phyloP scores from a whole-genome alignment of 2,329 filamentous ascomycete genomes.

The Pseudomassariella vexata region DNA sequence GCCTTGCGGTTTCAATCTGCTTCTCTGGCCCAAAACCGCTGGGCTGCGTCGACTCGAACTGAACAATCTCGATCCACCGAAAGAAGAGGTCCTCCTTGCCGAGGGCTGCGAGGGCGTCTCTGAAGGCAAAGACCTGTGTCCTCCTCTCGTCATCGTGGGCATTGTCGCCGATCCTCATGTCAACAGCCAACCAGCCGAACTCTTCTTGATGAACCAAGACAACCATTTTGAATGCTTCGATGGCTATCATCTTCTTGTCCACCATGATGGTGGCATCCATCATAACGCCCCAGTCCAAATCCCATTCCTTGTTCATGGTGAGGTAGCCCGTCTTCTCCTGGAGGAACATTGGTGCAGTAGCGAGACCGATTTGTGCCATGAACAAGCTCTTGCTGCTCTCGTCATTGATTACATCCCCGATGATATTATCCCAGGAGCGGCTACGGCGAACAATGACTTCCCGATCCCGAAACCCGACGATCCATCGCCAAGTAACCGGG shows the following conservation, averaged over 20 bases:
- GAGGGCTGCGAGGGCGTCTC: slow-evolving; percentile 66
- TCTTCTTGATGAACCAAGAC: slow-evolving; percentile 65
- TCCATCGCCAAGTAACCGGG: slow-evolving; percentile 68
- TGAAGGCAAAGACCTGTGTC: slow-evolving; percentile 74
- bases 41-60: slow-evolving; percentile 75
- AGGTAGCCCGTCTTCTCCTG: slow-evolving; percentile 80
- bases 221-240: slow-evolving; percentile 66
- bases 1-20: slow-evolving; percentile 65
- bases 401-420: slow-evolving; percentile 44
- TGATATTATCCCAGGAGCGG: slow-evolving; percentile 63
- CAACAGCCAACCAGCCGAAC: slow-evolving; percentile 67
- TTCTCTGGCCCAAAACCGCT: slow-evolving; percentile 72
- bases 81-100: slow-evolving; percentile 89
- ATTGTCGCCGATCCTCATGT: slow-evolving; percentile 41
- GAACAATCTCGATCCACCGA: slow-evolving; percentile 86
- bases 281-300: slow-evolving; percentile 83
- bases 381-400: slow-evolving; percentile 50
- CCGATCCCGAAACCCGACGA: slow-evolving; percentile 67
- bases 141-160: slow-evolving; percentile 56
- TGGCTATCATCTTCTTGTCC: slow-evolving; percentile 50
- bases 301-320: slow-evolving; percentile 79
- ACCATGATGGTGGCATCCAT: slow-evolving; percentile 64
- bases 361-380: slow-evolving; percentile 57
- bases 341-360: slow-evolving; percentile 62
- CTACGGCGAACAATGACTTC: slow-evolving; percentile 81